Base-by-base conservation (phyloP, 2,329 filamentous ascomycete species). In the Pyrenophora tritici-repentis region DNA sequence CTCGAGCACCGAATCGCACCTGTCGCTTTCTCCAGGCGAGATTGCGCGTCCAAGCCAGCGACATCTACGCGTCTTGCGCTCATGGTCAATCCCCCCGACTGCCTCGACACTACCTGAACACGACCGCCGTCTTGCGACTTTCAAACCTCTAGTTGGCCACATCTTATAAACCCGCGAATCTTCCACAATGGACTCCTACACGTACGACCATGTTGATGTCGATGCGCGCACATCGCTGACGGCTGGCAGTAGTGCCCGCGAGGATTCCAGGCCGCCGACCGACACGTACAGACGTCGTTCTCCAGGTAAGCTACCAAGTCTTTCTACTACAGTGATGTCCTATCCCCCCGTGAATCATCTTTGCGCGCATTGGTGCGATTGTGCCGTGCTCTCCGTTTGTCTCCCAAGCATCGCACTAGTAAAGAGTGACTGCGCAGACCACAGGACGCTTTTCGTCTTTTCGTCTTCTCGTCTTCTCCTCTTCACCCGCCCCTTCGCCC, bases 281-380 rank as follows among this genome's bases (percentile, higher is more conserved):
- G 74, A 75, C 52, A 67, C 68, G 4, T 75, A 75, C 47, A 82
- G 86, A 52, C 83, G 82, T 54, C 82, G 87, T 70, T 90, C 87
- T 62, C 87, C 87, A 72, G 86, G 87, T 90, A 81, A 70, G 86
- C 50, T 34, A 20, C 16, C 22, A 17, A 4, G 8, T 32, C 16
- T 12, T 22, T 13, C 31, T 18, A 18, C 14, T n/a, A 24, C 22
- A 12, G 20, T 6, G 9, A 24, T n/a, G 6, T 29, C 18, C 8
- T 38, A 58, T 29, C 29, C 22, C 49, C 20, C 14, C 32, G 33
- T 17, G 29, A 4, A 29, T 32, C n/a, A 17, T 29, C 16, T n/a
- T 24, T 32, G 17, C 6, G 22, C 14, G 26, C 24, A n/a, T 32
- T 36, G 16, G 10, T 39, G 33, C n/a, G 22, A 24, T 24, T 24